Evolutionary conservation across 139 green algal genomes (phyloP), one percentile per base, ranked within the genome.

Genomic region (Volvox africanus): DNA sequence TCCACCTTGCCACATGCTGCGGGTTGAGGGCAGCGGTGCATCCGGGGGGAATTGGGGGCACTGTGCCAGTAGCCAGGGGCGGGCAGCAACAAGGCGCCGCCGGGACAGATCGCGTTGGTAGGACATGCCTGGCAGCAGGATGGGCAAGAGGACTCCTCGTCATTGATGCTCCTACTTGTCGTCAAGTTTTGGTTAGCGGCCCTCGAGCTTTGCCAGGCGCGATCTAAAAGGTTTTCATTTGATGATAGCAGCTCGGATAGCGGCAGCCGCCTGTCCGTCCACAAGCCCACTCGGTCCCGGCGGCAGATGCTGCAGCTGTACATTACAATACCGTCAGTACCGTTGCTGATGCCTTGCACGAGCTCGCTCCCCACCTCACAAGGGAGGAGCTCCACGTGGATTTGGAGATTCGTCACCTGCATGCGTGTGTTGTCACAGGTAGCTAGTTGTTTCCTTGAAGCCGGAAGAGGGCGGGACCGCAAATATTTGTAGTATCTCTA

Each of bases 11-110:
- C 76, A 36, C 76, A 82, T 19, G 76, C 76, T 19, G 76, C 2
- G 30, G 76, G 76, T 11, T 82, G 76, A 28, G 76, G 76, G 76
- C 76, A 82, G 3, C 76, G 20, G 30, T 82, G 76, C 30, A 82
- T 24, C 13, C 21, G 11, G 32, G 33, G 76, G 1, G 33, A 61
- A 19, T 13, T 61, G 76, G 76, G 33, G 32, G n/a, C 13, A 36
- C 76, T 82, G 33, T 82, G 76, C 76, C 76, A 82, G 76, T 82
- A 82, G 32, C 76, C 76, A 2, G 76, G 18, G 11, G 33, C 24
- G 33, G 76, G 76, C 18, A 82, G 20, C 18, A 82, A 20, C 32
- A 82, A 30, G 21, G 76, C 32, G 1, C 76, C 76, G 30, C 76
- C 76, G 2, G 76, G 76, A 36, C 76, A 82, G 76, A 26, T 36